Base-by-base conservation (phyloP, 1,284 basidiomycete species). In the Sporisorium reilianum region DNA sequence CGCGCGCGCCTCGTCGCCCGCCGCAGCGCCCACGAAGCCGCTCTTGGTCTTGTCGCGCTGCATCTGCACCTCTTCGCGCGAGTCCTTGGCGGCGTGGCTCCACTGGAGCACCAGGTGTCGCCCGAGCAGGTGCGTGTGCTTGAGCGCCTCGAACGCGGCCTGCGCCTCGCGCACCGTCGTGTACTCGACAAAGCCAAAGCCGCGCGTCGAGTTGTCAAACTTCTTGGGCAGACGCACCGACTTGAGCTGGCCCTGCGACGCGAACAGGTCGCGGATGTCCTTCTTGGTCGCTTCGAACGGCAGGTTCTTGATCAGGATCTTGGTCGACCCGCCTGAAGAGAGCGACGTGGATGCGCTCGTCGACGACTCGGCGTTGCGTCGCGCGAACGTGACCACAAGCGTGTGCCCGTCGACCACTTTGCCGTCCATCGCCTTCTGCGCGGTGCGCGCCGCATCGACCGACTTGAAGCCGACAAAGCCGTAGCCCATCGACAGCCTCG, bases 231-330 rank as follows among this genome's bases (percentile, higher is more conserved):
- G 55, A 1, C 81, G 78, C 20, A 84, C 80, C 22, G 74, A 77
- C 50, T 81, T 80, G 30, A 98, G 89, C 73, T 93, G 91, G 0
- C 95, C 95, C 78, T 97, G 93, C 0, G 93, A 89, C 23, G 93
- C 59, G 62, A 75, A 75, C 28, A 98, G 86, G 70, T 93, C 91
- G 56, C 92, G 88, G 22, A 99, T 89, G 77, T 99, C 96, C 86
- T 93, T 94, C 87, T 93, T 94, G 45, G 91, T 93, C 50, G 92
- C 93, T 86, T 99, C 96, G 87, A 99, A 99, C 22, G 96, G 95
- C 68, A 98, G 88, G 83, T 99, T 99, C 89, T 98, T 99, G 79
- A 98, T 93, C 50, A 98, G 89, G 87, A 98, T 71, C 70, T 83
- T 84, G 23, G 81, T 77, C 2, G 49, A 25, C 1, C 57, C 64